These are phyloP conservation scores for Aspergillus sp. DNA, from an alignment of 2,329 filamentous ascomycete genomes.

Conservation along the genomic window DNA sequence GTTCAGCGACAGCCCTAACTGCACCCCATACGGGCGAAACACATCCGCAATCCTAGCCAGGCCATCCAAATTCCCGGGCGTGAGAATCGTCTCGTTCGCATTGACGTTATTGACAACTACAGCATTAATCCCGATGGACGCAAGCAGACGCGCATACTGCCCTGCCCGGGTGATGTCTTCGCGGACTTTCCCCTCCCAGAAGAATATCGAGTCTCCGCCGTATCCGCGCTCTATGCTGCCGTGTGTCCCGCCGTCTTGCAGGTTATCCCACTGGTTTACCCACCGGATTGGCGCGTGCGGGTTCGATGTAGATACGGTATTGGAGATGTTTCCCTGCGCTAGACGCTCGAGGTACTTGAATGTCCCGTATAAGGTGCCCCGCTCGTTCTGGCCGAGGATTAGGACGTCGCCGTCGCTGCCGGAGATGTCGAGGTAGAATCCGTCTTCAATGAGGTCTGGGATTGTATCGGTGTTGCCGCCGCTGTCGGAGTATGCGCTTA, in stretches of 20 bases:
- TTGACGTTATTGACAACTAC: conserved; percentile 73
- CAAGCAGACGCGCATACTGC: conserved; percentile 65
- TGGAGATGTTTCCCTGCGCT: conserved; percentile 57
- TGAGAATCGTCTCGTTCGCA: conserved; percentile 61
- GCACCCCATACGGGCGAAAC: conserved; percentile 67
- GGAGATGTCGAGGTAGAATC: conserved; percentile 59
- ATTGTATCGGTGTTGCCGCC: conserved; percentile 15
- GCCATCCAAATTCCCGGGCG: conserved; percentile 58
- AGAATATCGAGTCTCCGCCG: conserved; percentile 68
- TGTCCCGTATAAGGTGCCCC: conserved; percentile 67
- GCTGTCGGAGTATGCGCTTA: conserved; percentile 30
- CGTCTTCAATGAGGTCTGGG: conserved; percentile 40
- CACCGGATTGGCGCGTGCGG: conserved; percentile 64
- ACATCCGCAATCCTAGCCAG: conserved; percentile 62
- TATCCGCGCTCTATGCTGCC: conserved; percentile 68
- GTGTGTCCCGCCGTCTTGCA: conserved; percentile 42
- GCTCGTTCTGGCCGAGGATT: conserved; percentile 65
- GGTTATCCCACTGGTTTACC: conserved; percentile 74
- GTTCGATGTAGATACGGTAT: conserved; percentile 52
- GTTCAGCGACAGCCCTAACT: conserved; percentile 65
- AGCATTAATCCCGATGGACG: conserved; percentile 66
- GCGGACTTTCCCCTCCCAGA: conserved; percentile 56
- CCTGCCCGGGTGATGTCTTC: conserved; percentile 59
- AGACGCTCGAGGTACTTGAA: conserved; percentile 68
- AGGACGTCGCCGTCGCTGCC: conserved; percentile 46